Base-by-base conservation (phyloP, 176 grass and related monocot genomes). In the Triticum aestivum region DNA sequence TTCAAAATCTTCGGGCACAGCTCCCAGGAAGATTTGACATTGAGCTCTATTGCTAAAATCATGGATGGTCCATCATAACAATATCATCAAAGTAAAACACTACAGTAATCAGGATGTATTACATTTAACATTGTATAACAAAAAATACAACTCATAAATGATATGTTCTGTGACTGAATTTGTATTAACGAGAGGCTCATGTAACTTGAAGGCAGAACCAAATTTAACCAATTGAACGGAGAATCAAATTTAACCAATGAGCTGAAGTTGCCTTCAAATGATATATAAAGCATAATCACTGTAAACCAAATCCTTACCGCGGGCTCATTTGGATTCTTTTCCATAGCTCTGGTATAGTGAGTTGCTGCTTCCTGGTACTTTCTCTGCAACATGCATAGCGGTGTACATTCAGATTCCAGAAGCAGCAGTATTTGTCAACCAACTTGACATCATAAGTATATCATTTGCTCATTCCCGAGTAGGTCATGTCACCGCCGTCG, bases 41-140 rank as follows among this genome's bases (percentile, higher is more conserved):
- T 89, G 88, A 82, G 91, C 82, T 77, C 85, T 85, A 37, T 90
- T 93, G 65, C 88, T 90, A 66, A 84, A 93, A 5, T 66, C 56
- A 88, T 93, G 71, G 62, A 64, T 14, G 34, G 85, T 73, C 33
- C 34, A 23, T 32, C 2, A 41, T 45, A 14, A 61, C 30, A 61
- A 59, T 71, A 14, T 23, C 30, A 74, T 35, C 0, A 85, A 75
- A 74, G 41, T 0, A 59, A 85, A 77, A 77, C 54, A 39, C 12
- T 58, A 41, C 5, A 24, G 45, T 17, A 21, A 78, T 79, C 58
- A 20, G 6, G 29, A 83, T 78, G 51, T 11, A 59, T 15, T 44
- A 61, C 35, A 45, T 7, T n/a, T 11, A 61, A 82, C 61, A 82
- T 59, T 44, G 79, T 18, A 11, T 77, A 65, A 65, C 17, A 54